phyloP scores from a whole-genome alignment of 768 basidiomycete genomes.

The Boletus speciosus region DNA sequence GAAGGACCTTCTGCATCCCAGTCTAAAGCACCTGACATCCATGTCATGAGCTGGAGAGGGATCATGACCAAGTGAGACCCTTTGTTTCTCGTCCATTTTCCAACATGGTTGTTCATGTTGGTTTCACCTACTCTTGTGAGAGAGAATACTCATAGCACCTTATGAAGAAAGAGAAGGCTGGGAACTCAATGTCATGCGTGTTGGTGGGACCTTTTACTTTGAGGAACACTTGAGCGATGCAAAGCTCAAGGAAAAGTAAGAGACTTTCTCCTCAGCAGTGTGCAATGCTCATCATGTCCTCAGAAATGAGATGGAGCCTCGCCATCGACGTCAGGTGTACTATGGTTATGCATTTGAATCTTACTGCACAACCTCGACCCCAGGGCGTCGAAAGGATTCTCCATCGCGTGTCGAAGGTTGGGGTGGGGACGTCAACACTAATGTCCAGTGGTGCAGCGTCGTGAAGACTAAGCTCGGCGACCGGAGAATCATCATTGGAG shows the following conservation, averaged over 20 bases:
- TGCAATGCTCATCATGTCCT: slow-evolving; percentile 1
- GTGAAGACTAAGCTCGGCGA: slow-evolving; percentile 81
- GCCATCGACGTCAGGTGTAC: slow-evolving; percentile 64
- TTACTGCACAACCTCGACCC: slow-evolving; percentile 60
- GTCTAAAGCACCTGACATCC: slow-evolving; percentile 39
- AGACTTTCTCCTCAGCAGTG: background rate
- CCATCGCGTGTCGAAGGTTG: slow-evolving; percentile 46
- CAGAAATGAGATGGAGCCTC: slow-evolving; percentile 65
- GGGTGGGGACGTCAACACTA: slow-evolving; percentile 83
- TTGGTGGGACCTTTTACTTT: slow-evolving; percentile 67
- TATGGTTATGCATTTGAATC: slow-evolving; percentile 90
- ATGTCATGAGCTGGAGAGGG: slow-evolving; percentile 73
- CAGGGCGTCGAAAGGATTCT: slow-evolving; percentile 17
- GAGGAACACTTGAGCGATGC: slow-evolving; percentile 67
- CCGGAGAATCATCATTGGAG: slow-evolving; percentile 72
- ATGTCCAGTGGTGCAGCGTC: slow-evolving; percentile 87
- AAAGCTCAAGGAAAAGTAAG: slow-evolving; percentile 63
- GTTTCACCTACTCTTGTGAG: slow-evolving; percentile 33
- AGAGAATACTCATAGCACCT: slow-evolving; percentile 74
- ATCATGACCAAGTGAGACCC: slow-evolving; percentile 73
- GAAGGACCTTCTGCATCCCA: slow-evolving; percentile 28
- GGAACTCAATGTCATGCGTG: slow-evolving; percentile 80
- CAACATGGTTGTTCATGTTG: slow-evolving; percentile 9
- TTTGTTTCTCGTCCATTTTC: background rate
- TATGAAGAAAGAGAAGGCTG: slow-evolving; percentile 80